Evolutionary conservation across 2,329 filamentous ascomycete genomes (phyloP).

Genomic region (Hypoxylon sp.): DNA sequence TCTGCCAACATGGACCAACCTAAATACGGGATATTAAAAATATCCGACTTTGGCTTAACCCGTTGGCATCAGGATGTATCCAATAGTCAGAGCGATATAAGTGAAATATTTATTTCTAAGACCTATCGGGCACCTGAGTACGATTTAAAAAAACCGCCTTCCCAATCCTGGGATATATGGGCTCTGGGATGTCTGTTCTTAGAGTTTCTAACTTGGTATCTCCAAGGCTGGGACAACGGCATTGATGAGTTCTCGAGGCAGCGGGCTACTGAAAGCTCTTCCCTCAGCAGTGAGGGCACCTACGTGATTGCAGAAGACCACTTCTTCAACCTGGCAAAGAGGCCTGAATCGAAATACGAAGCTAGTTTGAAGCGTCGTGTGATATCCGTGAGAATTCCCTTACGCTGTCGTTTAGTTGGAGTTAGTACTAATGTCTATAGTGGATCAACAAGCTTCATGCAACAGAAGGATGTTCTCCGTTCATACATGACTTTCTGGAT

Average conservation of each 20-base stretch:
- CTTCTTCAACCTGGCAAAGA: conserved; percentile 7
- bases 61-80: conserved; percentile 16
- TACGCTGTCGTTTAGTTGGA: not conserved
- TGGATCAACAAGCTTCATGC: conserved; percentile 29
- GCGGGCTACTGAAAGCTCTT: conserved; percentile 2
- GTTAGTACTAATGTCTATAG: not conserved
- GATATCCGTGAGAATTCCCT: conserved; percentile 1
- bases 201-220: conserved; percentile 42
- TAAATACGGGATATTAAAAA: conserved; percentile 3
- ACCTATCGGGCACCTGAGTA: conserved; percentile 27
- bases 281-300: not conserved
- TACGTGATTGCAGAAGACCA: conserved; percentile 11
- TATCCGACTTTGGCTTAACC: conserved; percentile 28
- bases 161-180: conserved; percentile 39
- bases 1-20: not conserved
- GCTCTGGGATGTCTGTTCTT: conserved; percentile 37
- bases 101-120: not conserved
- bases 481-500: conserved; percentile 33
- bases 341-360: not conserved
- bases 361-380: conserved; percentile 15
- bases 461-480: conserved; percentile 23
- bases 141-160: not conserved
- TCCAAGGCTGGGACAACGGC: conserved; percentile 32
- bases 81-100: not conserved
- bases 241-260: conserved; percentile 27